Evolutionary conservation across 805 yeast genomes (phyloP), one percentile per base, ranked within the genome.

Genomic region (Huiozyma naganishii): DNA sequence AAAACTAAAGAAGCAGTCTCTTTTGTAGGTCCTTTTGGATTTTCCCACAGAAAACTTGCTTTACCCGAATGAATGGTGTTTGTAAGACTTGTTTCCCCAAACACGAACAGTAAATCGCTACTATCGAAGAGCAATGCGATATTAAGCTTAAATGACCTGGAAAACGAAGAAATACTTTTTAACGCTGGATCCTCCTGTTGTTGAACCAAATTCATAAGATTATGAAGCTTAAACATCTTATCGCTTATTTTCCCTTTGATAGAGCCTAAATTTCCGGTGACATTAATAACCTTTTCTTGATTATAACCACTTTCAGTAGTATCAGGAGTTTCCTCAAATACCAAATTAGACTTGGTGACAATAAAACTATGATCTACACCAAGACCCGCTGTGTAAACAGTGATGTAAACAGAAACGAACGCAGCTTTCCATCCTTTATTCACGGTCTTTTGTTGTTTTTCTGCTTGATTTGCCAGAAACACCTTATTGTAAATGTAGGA

Each of bases 401-500:
- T 58, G 29, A 55, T 44, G 39, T 49, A 57, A 32, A 58, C 47
- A 1, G 60, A 53, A 8, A 51, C 46, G 12, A 58, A 29, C 29
- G 43, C 45, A 1, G 52, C 32, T 40, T 54, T 58, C 23, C 49
- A 12, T 9, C 50, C 35, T 29, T 42, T 54, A 29, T 51, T 48
- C 33, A 48, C 40, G 8, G 44, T 11, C 10, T 45, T 40, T 12
- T 41, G 43, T 17, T 39, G 36, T 9, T 41, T 41, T 11, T 39
- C 45, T 12, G 39, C 7, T n/a, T 32, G 45, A 1, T 56, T 52
- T 6, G 54, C 53, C n/a, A 57, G 56, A 52, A 81, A 81, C 2
- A 76, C 70, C 48, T 65, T 66, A 30, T 62, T 60, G 52, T 83
- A 77, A 27, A 83, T 67, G 44, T 69, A 75, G 42, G 79, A 72